Conservation (phyloP, 805 yeast species). For the Yarrowia bubula region DNA sequence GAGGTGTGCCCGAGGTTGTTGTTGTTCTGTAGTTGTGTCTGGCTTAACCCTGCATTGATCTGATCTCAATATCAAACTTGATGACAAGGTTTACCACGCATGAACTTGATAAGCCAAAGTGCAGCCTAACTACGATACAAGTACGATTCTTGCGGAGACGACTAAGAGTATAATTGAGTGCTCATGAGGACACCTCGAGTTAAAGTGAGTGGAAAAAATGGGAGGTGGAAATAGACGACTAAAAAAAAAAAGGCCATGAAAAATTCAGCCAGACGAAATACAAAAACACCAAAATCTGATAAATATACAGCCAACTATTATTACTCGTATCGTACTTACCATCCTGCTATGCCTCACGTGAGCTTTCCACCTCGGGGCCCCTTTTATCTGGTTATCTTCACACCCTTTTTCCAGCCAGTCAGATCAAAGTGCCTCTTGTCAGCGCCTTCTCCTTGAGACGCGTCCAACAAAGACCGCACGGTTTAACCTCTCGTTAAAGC, state of each 20-base stretch:
- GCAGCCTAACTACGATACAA: not conserved
- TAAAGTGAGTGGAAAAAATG: too few relatives aligned
- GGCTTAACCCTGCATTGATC: conserved; percentile 22
- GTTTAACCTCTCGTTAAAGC: not conserved
- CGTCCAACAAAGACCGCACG: not conserved
- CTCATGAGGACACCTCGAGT: too few relatives aligned
- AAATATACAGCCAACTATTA: too few relatives aligned
- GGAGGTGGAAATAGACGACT: too few relatives aligned
- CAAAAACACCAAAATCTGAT: too few relatives aligned
- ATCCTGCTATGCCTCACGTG: too few relatives aligned
- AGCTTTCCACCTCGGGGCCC: not conserved
- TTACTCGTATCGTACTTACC: not conserved
- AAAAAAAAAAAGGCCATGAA: too few relatives aligned
- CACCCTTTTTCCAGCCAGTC: not conserved
- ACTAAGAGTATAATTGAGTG: not conserved
- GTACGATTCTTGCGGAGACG: not conserved
- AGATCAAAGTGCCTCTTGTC: not conserved
- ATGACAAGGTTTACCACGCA: conserved; percentile 17
- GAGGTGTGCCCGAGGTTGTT: not conserved
- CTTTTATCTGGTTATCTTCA: not conserved
- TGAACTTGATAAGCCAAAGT: conserved; percentile 10
- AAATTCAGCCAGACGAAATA: too few relatives aligned
- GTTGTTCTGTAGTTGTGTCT: not conserved
- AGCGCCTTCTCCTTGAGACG: not conserved
- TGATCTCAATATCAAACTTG: conserved; percentile 25